Base-by-base conservation (phyloP, 805 yeast species). In the Starmerella floricola region DNA sequence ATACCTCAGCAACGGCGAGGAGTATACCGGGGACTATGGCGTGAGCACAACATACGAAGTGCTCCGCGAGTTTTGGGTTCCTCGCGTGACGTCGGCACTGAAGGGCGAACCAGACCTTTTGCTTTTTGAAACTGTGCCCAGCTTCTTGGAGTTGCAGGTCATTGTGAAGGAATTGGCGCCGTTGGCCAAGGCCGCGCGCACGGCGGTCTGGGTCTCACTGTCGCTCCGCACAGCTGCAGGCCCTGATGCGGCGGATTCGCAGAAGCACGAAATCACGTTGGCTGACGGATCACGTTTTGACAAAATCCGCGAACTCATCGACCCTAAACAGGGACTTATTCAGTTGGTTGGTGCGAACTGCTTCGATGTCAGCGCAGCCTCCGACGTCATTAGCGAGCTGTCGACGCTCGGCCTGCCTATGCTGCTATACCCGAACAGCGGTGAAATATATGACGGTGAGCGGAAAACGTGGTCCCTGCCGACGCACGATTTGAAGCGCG, bases 71-170 rank as follows among this genome's bases (percentile, higher is more conserved):
- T 79, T 78, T 61, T 84, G 80, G 55, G 38, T 49, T 4, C 70
- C 68, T 8, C 59, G 75, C 44, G 58, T 73, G 8, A 49, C 60
- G 6, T 67, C 61, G 28, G 60, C 72, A 28, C 45, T 62, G 6
- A 50, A 58, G 3, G 58, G 49, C 13, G 57, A 66, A 21, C 61
- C 64, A 0, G 85, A 78, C 48, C 42, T 74, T 5, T 61, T 82
- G 18, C 78, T 74, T 0, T 65, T 80, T 44, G 94, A 83, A 56
- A 83, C 94, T 0, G 68, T 82, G 13, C 91, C 94, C 2, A 72
- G 67, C 37, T 55, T 71, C 16, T 54, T 54, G 31, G 94, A 83
- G 59, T 53, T 78, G 30, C 62, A 67, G 51, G 74, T 68, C 1
- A 54, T 80, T 8, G 48, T 72, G 8, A 56, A 64, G 19, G 47